Conservation (phyloP, 2,329 filamentous ascomycete species). For the Claviceps digitariae region DNA sequence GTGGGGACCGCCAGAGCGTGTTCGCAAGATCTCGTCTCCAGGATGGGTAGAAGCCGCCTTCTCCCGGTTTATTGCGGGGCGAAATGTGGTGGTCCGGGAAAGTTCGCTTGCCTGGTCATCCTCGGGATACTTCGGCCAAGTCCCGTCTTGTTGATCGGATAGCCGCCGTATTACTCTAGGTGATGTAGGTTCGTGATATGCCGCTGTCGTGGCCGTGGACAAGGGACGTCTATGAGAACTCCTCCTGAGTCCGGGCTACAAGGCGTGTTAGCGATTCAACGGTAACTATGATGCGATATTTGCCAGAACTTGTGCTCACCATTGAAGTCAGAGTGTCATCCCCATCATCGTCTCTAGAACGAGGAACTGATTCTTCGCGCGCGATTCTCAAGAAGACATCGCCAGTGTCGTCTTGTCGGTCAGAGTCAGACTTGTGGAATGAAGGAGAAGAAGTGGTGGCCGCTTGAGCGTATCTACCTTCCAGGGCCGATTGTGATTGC, state of each 20-base stretch:
- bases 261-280: slow-evolving; percentile 1
- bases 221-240: slow-evolving; percentile 37
- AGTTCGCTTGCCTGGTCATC: slow-evolving; percentile 29
- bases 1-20: slow-evolving; percentile 18
- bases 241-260: slow-evolving; percentile 34
- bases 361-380: slow-evolving; percentile 34
- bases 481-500: slow-evolving; percentile 35
- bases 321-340: slow-evolving; percentile 25
- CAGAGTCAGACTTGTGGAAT: not conserved
- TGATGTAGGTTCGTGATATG: slow-evolving; percentile 31
- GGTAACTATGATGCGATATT: not conserved
- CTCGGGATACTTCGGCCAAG: slow-evolving; percentile 23
- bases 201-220: slow-evolving; percentile 32
- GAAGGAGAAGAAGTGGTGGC: not conserved
- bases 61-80: slow-evolving; percentile 27
- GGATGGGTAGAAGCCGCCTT: slow-evolving; percentile 26
- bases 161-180: slow-evolving; percentile 38
- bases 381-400: slow-evolving; percentile 48
- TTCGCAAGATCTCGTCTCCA: slow-evolving; percentile 22
- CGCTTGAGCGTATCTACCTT: slow-evolving; percentile 21
- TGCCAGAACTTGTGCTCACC: slow-evolving; percentile 26
- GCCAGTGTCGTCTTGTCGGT: slow-evolving; percentile 34
- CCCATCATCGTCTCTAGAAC: slow-evolving; percentile 20
- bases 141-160: slow-evolving; percentile 42
- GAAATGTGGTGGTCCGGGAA: slow-evolving; percentile 31